Evolutionary conservation across 495 filamentous ascomycete genomes (phyloP).

Genomic region (Delitschia confertaspora): DNA sequence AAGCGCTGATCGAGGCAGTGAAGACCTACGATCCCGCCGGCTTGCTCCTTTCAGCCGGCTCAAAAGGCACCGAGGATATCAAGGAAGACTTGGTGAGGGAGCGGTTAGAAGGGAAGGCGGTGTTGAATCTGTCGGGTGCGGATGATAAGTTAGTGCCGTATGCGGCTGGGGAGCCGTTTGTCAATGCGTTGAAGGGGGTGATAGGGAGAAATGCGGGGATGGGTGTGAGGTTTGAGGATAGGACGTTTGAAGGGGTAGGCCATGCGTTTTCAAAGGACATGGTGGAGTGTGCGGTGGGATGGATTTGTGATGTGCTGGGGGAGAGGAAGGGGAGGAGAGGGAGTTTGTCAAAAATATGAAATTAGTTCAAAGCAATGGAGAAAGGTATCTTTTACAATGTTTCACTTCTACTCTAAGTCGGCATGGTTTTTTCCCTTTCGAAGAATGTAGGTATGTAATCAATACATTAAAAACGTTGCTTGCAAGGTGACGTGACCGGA

Average conservation of each 20-base stretch:
- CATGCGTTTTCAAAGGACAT: conserved; percentile 69
- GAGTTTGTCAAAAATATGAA: too few species aligned
- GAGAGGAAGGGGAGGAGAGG: not conserved
- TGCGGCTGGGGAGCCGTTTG: conserved; percentile 55
- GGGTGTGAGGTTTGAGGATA: conserved; percentile 53
- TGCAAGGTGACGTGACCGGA: too few species aligned
- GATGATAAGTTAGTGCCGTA: conserved; percentile 82
- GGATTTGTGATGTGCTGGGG: conserved; percentile 29
- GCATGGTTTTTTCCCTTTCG: too few species aligned
- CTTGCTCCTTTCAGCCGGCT: conserved; percentile 16
- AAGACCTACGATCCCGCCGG: conserved; percentile 60
- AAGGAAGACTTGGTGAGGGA: conserved; percentile 42
- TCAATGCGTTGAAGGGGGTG: conserved; percentile 60
- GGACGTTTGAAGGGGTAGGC: conserved; percentile 59
- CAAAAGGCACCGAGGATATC: conserved; percentile 17
- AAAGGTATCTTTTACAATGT: too few species aligned
- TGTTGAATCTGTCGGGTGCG: conserved; percentile 68
- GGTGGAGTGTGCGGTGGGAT: conserved; percentile 51
- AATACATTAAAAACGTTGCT: too few species aligned
- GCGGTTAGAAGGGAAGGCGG: conserved; percentile 58
- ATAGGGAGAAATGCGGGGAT: conserved; percentile 42
- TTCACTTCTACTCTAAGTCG: too few species aligned
- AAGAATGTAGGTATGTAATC: too few species aligned
- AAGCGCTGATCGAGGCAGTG: conserved; percentile 52
- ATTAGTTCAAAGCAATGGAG: too few species aligned